Evolutionary conservation across 148 eudicot species (phyloP), one percentile per base, ranked within the genome.

Genomic region (Spergularia marina): DNA sequence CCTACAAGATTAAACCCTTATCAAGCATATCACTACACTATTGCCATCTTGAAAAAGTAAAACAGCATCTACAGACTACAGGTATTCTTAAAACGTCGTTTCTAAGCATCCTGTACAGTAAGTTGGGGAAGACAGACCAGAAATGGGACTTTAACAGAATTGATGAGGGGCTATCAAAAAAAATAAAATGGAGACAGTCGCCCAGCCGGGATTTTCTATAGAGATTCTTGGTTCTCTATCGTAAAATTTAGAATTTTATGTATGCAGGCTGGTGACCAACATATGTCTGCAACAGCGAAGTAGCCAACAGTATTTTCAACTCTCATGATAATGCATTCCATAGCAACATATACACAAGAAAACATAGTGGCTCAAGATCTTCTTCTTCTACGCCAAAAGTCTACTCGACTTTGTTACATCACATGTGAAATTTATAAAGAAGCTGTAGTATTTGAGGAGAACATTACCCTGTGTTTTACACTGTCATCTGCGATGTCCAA

Each of bases 401-500:
- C 15, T 0, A 23, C 40, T 51, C 57, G 2, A 44, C 47, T 40
- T 1, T 44, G 15, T 67, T 53, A 47, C 71, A 4, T 68, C 57
- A 7, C n/a, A 9, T 14, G 40, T 21, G 57, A 52, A 68, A 11
- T n/a, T 12, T 51, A 51, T 30, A 41, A 34, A 56, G 21, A 63
- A 39, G 4, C 23, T 18, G 8, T 57, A 68, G 68, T 30, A 10
- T 1, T 18, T 7, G 16, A 73, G 58, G 66, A 53, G 54, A 65
- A 73, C 58, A 64, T 80, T 80, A 92, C 95, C 95, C 75, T 86
- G 73, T 82, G 84, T 55, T 75, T 86, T 15, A 79, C 88, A 75
- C 47, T 77, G 68, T 84, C 91, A 25, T 88, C 95, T 55, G 77
- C 76, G 20, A 89, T 58, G 54, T 81, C 90, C 67, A 86, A 55